phyloP scores from a whole-genome alignment of 176 grass and related monocot species.

The Ensete glaucum region DNA sequence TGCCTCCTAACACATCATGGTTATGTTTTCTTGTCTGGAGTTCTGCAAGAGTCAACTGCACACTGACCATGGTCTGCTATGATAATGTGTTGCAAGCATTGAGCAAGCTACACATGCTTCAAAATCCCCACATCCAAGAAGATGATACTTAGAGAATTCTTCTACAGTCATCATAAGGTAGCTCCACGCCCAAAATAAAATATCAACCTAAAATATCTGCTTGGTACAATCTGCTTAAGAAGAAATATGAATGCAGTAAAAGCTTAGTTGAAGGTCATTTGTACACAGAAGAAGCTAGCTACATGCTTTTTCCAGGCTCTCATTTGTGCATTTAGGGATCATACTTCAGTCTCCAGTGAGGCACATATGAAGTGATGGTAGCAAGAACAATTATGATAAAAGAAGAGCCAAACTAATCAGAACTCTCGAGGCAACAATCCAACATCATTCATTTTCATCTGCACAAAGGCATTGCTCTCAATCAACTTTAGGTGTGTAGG shows the following conservation, averaged over 20 bases:
- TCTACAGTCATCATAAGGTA: neutral
- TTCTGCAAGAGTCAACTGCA: neutral
- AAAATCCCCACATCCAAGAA: neutral
- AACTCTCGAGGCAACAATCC: neutral
- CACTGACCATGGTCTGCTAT: neutral
- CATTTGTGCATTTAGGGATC: neutral
- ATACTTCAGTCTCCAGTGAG: neutral
- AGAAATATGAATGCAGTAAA: too few species aligned
- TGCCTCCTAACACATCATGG: neutral
- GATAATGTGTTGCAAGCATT: too few species aligned
- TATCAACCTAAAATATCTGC: too few species aligned
- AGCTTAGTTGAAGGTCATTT: too few species aligned
- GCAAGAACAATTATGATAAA: neutral
- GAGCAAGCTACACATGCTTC: neutral
- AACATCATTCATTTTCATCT: conserved; percentile 2
- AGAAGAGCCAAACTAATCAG: conserved; percentile 5
- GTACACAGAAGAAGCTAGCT: too few species aligned
- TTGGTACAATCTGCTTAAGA: too few species aligned
- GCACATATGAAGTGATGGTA: neutral
- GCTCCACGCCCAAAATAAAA: neutral
- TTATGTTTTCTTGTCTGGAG: neutral
- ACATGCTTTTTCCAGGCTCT: too few species aligned
- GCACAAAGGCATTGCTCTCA: neutral
- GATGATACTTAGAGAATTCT: neutral
- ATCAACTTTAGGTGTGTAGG: conserved; percentile 1